Conservation (phyloP, 1,284 basidiomycete species). For the Chondrostereum purpureum region DNA sequence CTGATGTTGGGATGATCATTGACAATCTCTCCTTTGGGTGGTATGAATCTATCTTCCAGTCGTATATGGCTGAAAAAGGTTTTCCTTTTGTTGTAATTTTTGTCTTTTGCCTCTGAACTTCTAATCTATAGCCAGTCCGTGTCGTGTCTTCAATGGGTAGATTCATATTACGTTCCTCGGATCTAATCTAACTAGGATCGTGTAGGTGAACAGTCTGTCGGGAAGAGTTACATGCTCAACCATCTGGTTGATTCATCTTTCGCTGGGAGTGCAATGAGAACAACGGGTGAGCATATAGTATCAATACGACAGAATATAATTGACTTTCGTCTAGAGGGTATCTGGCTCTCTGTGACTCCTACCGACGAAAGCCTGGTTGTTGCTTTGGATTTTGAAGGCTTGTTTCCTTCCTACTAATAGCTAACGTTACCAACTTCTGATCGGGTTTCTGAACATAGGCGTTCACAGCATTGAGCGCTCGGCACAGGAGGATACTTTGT, state of each 20-base stretch:
- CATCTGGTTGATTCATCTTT: conserved; percentile 61
- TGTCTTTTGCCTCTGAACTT: conserved; percentile 1
- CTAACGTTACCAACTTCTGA: not conserved
- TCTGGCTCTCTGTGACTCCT: conserved; percentile 65
- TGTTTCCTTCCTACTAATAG: not conserved
- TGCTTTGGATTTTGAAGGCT: conserved; percentile 60
- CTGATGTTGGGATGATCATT: conserved; percentile 52
- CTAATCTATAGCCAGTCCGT: conserved; percentile 41
- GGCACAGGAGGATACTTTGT: conserved; percentile 55
- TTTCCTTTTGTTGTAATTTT: not conserved
- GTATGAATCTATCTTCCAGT: conserved; percentile 60
- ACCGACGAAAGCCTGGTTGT: conserved; percentile 49
- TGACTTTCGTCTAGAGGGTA: conserved; percentile 35
- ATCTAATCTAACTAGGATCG: not conserved
- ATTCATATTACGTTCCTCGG: conserved; percentile 7
- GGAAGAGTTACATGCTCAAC: conserved; percentile 56
- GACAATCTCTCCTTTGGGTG: conserved; percentile 53
- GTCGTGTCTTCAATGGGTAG: conserved; percentile 61
- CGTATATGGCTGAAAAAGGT: conserved; percentile 53
- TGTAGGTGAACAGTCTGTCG: conserved; percentile 52
- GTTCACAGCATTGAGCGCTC: conserved; percentile 60
- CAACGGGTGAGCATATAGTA: conserved; percentile 30
- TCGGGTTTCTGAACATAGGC: conserved; percentile 26
- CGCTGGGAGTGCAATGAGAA: conserved; percentile 61
- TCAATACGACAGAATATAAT: not conserved